These are phyloP conservation scores for Calonectria leucothoes DNA, from an alignment of 2,329 filamentous ascomycete species.

Conservation along the genomic window DNA sequence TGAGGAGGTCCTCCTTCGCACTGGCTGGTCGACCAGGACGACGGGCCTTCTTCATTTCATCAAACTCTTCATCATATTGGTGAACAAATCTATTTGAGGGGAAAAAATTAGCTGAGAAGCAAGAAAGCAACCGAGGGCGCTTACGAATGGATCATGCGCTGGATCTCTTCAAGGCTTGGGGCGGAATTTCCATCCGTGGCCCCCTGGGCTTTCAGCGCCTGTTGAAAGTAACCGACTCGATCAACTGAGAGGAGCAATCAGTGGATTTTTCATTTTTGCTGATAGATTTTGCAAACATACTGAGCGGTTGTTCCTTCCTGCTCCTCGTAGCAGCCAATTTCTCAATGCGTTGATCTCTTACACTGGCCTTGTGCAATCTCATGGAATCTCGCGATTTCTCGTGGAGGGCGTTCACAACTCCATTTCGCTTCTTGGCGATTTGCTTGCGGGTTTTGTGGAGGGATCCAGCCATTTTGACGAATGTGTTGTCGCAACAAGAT, in stretches of 20 bases:
- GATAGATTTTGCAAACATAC: conserved; percentile 57
- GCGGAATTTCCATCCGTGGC: conserved; percentile 62
- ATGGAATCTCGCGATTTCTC: conserved; percentile 90
- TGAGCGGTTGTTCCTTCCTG: conserved; percentile 79
- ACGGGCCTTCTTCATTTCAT: conserved; percentile 73
- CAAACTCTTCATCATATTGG: conserved; percentile 78
- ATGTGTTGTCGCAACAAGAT: neutral
- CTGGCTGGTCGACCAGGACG: conserved; percentile 84
- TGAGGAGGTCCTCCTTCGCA: conserved; percentile 81
- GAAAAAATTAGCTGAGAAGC: neutral
- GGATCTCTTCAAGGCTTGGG: conserved; percentile 67
- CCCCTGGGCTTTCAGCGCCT: conserved; percentile 59
- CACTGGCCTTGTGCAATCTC: conserved; percentile 80
- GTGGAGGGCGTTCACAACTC: conserved; percentile 80
- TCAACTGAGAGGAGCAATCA: conserved; percentile 44
- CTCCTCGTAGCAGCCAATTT: conserved; percentile 76
- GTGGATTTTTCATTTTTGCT: neutral
- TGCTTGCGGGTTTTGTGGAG: conserved; percentile 89
- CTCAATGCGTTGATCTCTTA: conserved; percentile 85
- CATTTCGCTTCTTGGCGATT: conserved; percentile 87
- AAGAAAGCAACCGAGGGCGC: conserved; percentile 31
- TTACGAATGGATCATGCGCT: conserved; percentile 72
- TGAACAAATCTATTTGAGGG: conserved; percentile 69
- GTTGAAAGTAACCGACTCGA: conserved; percentile 73
- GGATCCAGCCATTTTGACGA: conserved; percentile 75